Evolutionary conservation across 306 rosid genomes (phyloP).

Genomic region (Abrus precatorius): DNA sequence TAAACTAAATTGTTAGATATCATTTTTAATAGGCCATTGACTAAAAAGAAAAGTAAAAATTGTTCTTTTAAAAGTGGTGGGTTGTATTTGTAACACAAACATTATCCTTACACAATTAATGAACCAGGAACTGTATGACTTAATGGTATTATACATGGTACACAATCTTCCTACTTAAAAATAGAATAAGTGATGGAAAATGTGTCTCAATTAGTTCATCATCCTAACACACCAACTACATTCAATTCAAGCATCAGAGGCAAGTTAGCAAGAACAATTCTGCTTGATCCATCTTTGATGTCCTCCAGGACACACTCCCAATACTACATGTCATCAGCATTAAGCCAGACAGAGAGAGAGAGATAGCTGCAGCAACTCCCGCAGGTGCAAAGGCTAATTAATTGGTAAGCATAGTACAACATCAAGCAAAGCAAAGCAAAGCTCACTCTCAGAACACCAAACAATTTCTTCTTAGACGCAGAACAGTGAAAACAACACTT

Average conservation of each 20-base stretch:
- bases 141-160: not conserved
- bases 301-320: slow-evolving; percentile 17
- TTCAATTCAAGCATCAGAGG: slow-evolving; percentile 41
- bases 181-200: slow-evolving; percentile 24
- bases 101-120: not conserved
- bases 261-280: slow-evolving; percentile 36
- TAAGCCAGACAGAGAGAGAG: slow-evolving; percentile 17
- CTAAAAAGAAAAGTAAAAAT: not conserved
- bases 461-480: slow-evolving; percentile 64
- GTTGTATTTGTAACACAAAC: not conserved
- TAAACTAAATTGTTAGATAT: not conserved
- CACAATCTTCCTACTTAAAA: not conserved
- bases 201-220: slow-evolving; percentile 8
- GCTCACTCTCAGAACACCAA: slow-evolving; percentile 74
- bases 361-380: slow-evolving; percentile 47
- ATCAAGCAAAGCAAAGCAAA: slow-evolving; percentile 48
- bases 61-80: not conserved
- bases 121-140: not conserved
- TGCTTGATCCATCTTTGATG: slow-evolving; percentile 1
- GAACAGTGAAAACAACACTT: slow-evolving; percentile 60
- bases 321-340: slow-evolving; percentile 1
- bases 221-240: slow-evolving; percentile 44
- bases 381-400: slow-evolving; percentile 57
- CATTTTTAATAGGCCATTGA: not conserved
- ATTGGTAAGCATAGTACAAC: slow-evolving; percentile 56